Percentiles rank a stretch among this genome's conserved stretches.
Evolutionary conservation across 1,284 basidiomycete genomes (phyloP).

Genomic region (Sanghuangporus sanghuang): DNA sequence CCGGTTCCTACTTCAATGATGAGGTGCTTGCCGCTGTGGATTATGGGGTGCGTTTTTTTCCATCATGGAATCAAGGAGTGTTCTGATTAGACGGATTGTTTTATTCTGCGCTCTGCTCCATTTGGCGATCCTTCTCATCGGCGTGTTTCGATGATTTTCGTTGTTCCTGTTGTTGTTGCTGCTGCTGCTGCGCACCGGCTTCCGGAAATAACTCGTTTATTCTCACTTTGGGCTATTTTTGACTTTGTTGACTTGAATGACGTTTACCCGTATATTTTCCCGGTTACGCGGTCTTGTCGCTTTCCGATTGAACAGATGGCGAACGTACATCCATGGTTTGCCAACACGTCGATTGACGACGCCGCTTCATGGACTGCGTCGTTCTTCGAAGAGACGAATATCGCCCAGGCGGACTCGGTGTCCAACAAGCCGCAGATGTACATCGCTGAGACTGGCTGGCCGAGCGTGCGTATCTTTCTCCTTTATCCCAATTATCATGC

Average conservation of each 20-base stretch:
- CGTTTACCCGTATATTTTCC: background rate
- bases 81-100: background rate
- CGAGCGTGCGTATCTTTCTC: conserved; percentile 44
- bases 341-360: conserved; percentile 60
- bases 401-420: conserved; percentile 40
- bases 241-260: background rate
- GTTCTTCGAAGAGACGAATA: conserved; percentile 57
- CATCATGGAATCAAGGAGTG: background rate
- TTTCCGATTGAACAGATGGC: conserved; percentile 41
- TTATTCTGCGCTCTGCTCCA: background rate
- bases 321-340: conserved; percentile 88
- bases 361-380: conserved; percentile 66
- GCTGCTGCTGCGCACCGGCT: conserved; percentile 6
- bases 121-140: background rate
- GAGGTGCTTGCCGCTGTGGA: conserved; percentile 67
- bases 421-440: conserved; percentile 72
- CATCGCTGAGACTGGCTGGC: conserved; percentile 95
- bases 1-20: conserved; percentile 80
- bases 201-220: background rate
- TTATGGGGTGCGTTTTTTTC: conserved; percentile 54
- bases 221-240: background rate
- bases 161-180: too few species aligned
- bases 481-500: background rate
- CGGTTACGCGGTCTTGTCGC: conserved; percentile 4
- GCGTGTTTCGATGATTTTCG: background rate